Evolutionary conservation across 495 filamentous ascomycete species (phyloP).

Genomic region (Hypoxylon trugodes): DNA sequence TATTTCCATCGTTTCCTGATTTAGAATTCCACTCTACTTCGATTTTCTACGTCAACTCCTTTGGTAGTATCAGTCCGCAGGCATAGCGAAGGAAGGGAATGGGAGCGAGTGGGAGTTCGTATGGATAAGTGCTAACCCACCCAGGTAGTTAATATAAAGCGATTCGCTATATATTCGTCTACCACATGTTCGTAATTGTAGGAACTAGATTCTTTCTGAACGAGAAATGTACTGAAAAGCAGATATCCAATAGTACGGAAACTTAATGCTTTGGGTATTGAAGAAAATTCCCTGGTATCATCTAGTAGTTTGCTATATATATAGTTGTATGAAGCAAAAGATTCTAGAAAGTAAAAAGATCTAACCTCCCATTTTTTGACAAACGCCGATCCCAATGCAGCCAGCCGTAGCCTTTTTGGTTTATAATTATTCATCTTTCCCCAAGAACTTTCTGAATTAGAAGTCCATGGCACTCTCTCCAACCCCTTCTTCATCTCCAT

Average conservation of each 20-base stretch:
- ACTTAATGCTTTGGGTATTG: background rate
- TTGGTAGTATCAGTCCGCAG: background rate
- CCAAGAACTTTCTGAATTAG: background rate
- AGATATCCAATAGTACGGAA: too few relatives aligned
- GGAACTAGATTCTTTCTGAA: too few relatives aligned
- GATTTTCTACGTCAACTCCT: background rate
- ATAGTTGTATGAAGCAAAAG: background rate
- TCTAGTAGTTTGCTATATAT: background rate
- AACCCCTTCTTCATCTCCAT: conserved; percentile 54
- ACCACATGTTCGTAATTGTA: too few relatives aligned
- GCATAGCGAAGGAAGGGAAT: background rate
- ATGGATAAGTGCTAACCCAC: too few relatives aligned
- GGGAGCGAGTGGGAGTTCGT: background rate
- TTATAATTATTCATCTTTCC: background rate
- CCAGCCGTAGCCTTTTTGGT: background rate
- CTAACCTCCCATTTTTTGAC: background rate
- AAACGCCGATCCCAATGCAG: conserved; percentile 28
- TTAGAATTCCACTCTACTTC: background rate
- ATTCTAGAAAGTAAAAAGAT: background rate
- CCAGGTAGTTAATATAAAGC: too few relatives aligned
- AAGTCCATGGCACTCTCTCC: conserved; percentile 51
- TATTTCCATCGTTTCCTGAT: background rate
- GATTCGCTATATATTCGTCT: too few relatives aligned
- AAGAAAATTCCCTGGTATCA: background rate
- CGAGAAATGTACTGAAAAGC: too few relatives aligned